phyloP scores from a whole-genome alignment of 2,329 filamentous ascomycete species.

The Tolypocladium sp. region DNA sequence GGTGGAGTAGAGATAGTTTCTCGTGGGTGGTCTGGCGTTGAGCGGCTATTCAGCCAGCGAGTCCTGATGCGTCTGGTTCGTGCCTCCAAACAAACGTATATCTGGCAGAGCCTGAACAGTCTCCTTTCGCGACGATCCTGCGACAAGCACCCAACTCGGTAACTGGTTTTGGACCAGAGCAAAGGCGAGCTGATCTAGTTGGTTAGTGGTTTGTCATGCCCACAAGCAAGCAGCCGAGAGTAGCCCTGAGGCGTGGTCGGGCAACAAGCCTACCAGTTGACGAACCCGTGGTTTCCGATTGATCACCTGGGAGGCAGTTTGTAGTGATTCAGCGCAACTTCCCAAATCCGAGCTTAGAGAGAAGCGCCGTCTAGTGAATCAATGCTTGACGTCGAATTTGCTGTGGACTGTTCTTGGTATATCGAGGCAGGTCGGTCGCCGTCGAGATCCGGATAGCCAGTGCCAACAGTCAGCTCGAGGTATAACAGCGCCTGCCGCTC shows the following conservation, averaged over 20 bases:
- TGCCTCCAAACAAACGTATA: background rate
- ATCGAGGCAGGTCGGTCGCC: background rate
- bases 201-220: background rate
- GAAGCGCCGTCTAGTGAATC: background rate
- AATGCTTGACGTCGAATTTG: background rate
- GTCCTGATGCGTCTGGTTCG: background rate
- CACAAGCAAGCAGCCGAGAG: background rate
- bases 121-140: background rate
- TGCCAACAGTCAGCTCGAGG: background rate
- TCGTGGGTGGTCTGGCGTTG: background rate
- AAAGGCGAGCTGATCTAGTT: background rate
- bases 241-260: background rate
- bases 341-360: background rate
- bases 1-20: constrained; percentile 1
- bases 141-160: background rate
- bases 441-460: background rate
- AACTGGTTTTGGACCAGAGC: background rate
- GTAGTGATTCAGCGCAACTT: background rate
- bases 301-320: background rate
- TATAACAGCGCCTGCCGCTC: background rate
- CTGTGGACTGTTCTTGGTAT: background rate
- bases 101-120: background rate
- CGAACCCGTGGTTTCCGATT: background rate
- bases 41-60: background rate
- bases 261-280: background rate